These are phyloP conservation scores for Phialemonium atrogriseum DNA, from an alignment of 2,329 filamentous ascomycete species.

Conservation along the genomic window DNA sequence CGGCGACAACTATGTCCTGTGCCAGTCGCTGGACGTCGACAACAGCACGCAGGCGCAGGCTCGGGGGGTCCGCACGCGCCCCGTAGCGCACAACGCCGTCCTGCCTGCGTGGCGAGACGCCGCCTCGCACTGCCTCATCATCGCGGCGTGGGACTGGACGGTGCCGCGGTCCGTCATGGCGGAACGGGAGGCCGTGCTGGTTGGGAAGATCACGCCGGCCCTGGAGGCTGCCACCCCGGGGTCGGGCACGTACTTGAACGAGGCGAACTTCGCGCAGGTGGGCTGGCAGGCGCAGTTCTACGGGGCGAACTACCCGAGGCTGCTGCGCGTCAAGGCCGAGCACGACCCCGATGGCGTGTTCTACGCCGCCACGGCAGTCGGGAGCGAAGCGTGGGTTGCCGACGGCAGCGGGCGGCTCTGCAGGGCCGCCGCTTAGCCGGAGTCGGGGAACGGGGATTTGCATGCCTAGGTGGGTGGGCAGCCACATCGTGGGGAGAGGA, in stretches of 20 bases:
- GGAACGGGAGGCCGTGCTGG: not conserved
- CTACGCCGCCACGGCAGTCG: not conserved
- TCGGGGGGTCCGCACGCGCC: not conserved
- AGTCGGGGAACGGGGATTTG: too few relatives aligned
- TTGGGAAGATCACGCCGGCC: not conserved
- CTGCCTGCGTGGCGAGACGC: not conserved
- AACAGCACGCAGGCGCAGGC: not conserved
- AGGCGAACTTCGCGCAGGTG: not conserved
- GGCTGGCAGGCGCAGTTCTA: not conserved
- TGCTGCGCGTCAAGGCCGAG: not conserved
- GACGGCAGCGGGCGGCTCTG: not conserved
- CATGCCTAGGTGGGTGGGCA: too few relatives aligned
- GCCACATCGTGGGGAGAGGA: too few relatives aligned
- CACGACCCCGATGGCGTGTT: not conserved
- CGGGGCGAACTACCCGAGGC: not conserved
- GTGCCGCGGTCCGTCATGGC: not conserved
- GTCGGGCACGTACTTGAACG: not conserved
- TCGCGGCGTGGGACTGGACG: not conserved
- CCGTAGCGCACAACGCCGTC: not conserved
- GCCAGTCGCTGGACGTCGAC: too few relatives aligned
- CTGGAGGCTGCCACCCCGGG: not conserved
- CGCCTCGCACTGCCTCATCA: not conserved
- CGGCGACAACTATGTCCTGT: not conserved
- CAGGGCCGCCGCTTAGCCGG: too few relatives aligned
- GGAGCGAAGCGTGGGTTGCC: not conserved